These are phyloP conservation scores for Salvia sclarea DNA, from an alignment of 305 asterid species.

Conservation along the genomic window DNA sequence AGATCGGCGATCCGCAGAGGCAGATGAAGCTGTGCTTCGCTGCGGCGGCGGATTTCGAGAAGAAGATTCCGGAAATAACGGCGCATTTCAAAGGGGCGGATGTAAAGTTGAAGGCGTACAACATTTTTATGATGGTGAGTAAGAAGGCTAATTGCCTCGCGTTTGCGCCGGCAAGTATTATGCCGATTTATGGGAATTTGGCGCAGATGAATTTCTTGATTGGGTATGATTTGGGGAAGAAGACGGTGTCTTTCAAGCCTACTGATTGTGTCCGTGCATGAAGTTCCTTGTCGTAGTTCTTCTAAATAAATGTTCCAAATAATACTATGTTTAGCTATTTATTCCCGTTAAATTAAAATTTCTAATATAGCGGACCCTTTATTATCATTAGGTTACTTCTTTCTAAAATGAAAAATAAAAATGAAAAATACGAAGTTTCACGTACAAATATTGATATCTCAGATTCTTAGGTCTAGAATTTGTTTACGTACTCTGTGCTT, in stretches of 20 bases:
- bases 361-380: no score
- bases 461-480: no score
- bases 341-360: no score
- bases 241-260: conserved; percentile 43
- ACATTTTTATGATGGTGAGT: conserved; percentile 32
- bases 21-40: conserved; percentile 38
- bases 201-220: conserved; percentile 48
- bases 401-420: no score
- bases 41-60: neutral
- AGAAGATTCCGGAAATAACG: conserved; percentile 28
- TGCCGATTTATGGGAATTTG: conserved; percentile 42
- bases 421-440: no score
- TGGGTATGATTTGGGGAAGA: conserved; percentile 40
- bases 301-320: no score
- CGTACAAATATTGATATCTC: no score
- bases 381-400: no score
- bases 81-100: conserved; percentile 53
- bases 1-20: conserved; percentile 35
- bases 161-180: neutral
- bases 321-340: no score
- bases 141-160: conserved; percentile 32
- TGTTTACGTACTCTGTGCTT: no score
- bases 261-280: conserved; percentile 28
- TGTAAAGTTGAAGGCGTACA: conserved; percentile 35
- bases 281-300: no score